Conservation (phyloP, 805 yeast species). For the Alloascoidea africana region DNA sequence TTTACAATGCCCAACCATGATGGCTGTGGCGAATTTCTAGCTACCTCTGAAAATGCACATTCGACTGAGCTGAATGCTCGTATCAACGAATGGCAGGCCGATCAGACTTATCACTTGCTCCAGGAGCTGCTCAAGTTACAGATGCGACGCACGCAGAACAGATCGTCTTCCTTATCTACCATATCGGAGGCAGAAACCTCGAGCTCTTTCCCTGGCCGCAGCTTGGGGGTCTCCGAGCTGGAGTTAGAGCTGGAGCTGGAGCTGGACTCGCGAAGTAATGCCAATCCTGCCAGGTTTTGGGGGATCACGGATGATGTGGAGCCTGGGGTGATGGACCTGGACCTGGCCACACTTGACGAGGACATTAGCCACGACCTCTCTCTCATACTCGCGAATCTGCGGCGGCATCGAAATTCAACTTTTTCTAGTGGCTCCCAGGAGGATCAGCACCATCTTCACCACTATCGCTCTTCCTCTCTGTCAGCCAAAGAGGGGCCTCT, state of each 20-base stretch:
- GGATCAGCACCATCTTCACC: no score
- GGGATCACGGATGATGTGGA: neutral
- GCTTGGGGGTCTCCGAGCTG: no score
- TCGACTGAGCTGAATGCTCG: neutral
- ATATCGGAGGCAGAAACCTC: no score
- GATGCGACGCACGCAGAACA: no score
- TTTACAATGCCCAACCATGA: slow-evolving; percentile 1
- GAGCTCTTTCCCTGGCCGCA: no score
- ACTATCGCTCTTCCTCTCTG: no score
- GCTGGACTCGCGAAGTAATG: no score
- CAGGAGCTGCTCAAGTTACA: neutral
- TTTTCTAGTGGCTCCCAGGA: no score
- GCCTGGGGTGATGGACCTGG: neutral
- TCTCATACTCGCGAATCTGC: neutral
- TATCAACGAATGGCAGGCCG: neutral
- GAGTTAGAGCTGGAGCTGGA: no score
- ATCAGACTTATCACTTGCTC: neutral
- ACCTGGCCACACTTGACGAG: neutral
- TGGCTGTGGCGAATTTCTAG: neutral
- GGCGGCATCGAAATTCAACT: neutral
- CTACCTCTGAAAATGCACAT: neutral
- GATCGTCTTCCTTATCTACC: no score
- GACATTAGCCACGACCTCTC: neutral
- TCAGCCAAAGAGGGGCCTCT: no score
- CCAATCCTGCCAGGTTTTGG: neutral